A percentile compares a stretch with the other conserved stretches of the same genome.
phyloP scores from a whole-genome alignment of 257 asterid genomes.

The Gynochthodes officinalis region DNA sequence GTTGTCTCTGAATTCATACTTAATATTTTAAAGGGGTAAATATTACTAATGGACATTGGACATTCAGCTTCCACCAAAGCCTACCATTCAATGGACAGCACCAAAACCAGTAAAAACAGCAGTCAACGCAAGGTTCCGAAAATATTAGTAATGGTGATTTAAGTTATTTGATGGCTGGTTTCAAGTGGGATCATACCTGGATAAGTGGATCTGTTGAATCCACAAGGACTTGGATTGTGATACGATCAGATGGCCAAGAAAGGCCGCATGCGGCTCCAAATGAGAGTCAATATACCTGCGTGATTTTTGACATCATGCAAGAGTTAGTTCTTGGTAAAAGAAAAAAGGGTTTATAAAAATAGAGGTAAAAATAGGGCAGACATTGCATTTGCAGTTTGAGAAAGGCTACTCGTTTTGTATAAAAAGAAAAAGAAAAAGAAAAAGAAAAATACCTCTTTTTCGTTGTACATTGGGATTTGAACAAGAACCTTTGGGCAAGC shows the following conservation, averaged over 20 bases:
- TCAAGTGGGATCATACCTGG: too few species aligned
- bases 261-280: conserved; percentile 95
- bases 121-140: conserved; percentile 1
- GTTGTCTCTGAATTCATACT: conserved; percentile 80
- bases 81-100: conserved; percentile 33
- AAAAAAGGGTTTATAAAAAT: not conserved
- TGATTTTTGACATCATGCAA: not conserved
- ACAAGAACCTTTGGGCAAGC: conserved; percentile 79
- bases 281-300: conserved; percentile 75
- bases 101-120: not conserved
- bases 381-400: too few species aligned
- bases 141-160: too few species aligned
- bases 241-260: conserved; percentile 88
- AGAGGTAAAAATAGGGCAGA: not conserved
- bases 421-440: not conserved
- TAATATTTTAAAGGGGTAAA: too few species aligned
- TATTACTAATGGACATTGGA: conserved; percentile 79
- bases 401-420: not conserved
- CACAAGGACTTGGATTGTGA: conserved; percentile 77
- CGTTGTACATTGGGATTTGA: too few species aligned
- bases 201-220: conserved; percentile 74
- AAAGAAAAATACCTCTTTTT: too few species aligned
- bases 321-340: not conserved
- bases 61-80: conserved; percentile 80
- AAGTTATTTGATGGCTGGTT: too few species aligned